Percentiles rank a stretch among this genome's conserved stretches.
These are phyloP conservation scores for Lyophyllum shimeji DNA, from an alignment of 768 basidiomycete species.

Conservation along the genomic window DNA sequence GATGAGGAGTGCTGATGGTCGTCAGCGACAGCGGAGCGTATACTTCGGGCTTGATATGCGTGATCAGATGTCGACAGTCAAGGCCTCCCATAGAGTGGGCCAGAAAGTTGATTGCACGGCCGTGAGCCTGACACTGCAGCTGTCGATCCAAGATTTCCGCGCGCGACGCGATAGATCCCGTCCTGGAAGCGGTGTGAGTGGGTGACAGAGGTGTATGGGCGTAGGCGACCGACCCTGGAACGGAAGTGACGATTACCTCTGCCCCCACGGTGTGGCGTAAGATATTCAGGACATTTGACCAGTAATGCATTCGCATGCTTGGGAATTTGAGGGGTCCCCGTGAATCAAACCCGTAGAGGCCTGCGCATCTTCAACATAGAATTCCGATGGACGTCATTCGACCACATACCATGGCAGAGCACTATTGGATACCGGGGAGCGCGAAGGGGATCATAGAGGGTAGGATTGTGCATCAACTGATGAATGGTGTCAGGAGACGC, in stretches of 20 bases:
- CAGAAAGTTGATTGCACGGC: conserved; percentile 86
- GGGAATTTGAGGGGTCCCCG: conserved; percentile 83
- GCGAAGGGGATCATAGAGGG: conserved; percentile 74
- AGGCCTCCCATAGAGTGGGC: conserved; percentile 99
- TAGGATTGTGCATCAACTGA: conserved; percentile 71
- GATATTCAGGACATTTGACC: conserved; percentile 84
- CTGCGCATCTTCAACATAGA: conserved; percentile 34
- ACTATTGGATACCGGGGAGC: conserved; percentile 88
- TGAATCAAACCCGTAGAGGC: conserved; percentile 94
- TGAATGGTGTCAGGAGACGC: conserved; percentile 54
- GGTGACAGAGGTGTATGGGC: not conserved
- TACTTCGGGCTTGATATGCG: conserved; percentile 75
- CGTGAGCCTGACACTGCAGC: conserved; percentile 62
- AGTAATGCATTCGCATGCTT: conserved; percentile 86
- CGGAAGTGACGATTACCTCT: conserved; percentile 94
- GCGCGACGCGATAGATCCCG: conserved; percentile 84
- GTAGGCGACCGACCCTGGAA: conserved; percentile 72
- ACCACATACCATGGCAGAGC: conserved; percentile 84
- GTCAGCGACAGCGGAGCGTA: conserved; percentile 89
- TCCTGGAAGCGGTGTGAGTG: conserved; percentile 44
- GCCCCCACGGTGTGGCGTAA: conserved; percentile 81
- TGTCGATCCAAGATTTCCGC: conserved; percentile 74
- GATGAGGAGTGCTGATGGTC: conserved; percentile 89
- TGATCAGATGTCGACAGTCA: conserved; percentile 91
- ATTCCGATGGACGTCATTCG: not conserved